phyloP scores from a whole-genome alignment of 2,329 filamentous ascomycete species.

The Penicillium sp. region DNA sequence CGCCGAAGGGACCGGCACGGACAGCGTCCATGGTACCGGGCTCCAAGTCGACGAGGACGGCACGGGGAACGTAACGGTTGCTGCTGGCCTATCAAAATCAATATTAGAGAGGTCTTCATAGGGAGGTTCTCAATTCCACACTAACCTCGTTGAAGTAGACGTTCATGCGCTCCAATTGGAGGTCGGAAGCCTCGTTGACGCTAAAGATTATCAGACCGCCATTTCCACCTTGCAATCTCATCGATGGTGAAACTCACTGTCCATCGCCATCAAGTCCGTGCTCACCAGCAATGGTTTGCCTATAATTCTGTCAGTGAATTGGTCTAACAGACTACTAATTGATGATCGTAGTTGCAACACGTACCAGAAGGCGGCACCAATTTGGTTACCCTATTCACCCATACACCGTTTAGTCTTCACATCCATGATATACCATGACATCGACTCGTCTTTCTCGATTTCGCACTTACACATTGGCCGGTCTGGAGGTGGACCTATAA shows the following conservation, averaged over 20 bases:
- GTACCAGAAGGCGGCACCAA: constrained; percentile 99
- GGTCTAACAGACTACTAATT: constrained; percentile 10
- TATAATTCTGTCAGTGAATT: constrained; percentile 46
- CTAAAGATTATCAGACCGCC: constrained; percentile 49
- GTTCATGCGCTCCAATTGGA: constrained; percentile 99
- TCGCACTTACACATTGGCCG: constrained; percentile 88
- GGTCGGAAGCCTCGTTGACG: constrained; percentile 97
- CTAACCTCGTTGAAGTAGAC: constrained; percentile 96
- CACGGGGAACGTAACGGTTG: constrained; percentile 99
- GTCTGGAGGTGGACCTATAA: constrained; percentile 97
- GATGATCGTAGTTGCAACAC: constrained; percentile 34
- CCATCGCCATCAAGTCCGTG: constrained; percentile 97
- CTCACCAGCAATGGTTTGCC: constrained; percentile 82
- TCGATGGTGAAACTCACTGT: constrained; percentile 64
- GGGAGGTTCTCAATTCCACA: constrained; percentile 4
- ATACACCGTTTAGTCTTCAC: constrained; percentile 28
- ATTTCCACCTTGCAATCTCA: constrained; percentile 11
- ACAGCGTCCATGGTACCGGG: constrained; percentile 99
- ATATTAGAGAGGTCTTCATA: background rate
- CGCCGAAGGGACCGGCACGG: constrained; percentile 94
- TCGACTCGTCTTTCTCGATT: background rate
- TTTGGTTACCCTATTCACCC: constrained; percentile 88
- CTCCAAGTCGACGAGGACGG: constrained; percentile 98
- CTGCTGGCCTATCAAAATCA: constrained; percentile 68
- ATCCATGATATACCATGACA: constrained; percentile 3